A percentile compares a stretch with the other conserved stretches of the same genome.
Evolutionary conservation across 2,329 filamentous ascomycete species (phyloP).

Genomic region (Colletotrichum viniferum): DNA sequence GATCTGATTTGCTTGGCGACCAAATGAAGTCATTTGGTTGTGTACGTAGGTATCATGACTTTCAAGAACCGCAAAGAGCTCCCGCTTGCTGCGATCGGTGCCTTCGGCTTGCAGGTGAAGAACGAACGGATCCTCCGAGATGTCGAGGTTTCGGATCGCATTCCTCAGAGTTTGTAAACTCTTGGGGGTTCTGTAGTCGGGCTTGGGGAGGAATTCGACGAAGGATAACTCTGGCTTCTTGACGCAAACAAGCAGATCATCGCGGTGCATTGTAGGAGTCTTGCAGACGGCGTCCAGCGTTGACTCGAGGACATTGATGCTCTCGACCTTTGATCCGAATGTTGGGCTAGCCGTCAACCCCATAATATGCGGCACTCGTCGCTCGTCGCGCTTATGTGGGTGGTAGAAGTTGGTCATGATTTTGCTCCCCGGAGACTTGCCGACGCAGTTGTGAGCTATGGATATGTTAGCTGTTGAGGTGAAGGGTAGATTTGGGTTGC

Average conservation of each 20-base stretch:
- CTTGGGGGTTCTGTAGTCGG: constrained; percentile 29
- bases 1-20: constrained; percentile 54
- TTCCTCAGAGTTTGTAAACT: constrained; percentile 46
- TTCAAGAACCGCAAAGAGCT: constrained; percentile 42
- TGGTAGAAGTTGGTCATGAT: constrained; percentile 80
- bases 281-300: constrained; percentile 73
- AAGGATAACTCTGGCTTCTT: constrained; percentile 65
- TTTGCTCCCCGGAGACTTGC: constrained; percentile 65
- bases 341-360: constrained; percentile 84
- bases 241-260: constrained; percentile 71
- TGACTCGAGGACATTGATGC: constrained; percentile 66
- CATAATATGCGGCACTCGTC: constrained; percentile 67
- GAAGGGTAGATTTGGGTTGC: constrained; percentile 10
- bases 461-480: constrained; percentile 17
- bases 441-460: constrained; percentile 75
- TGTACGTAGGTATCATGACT: constrained; percentile 55
- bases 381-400: constrained; percentile 40
- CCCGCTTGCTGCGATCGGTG: constrained; percentile 42
- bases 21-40: constrained; percentile 61
- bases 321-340: constrained; percentile 59
- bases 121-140: constrained; percentile 66
- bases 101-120: constrained; percentile 46
- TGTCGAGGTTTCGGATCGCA: constrained; percentile 51
- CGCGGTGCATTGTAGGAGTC: constrained; percentile 70
- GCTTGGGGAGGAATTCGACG: constrained; percentile 33